phyloP scores from a whole-genome alignment of 306 rosid species.

The Crataegus laevigata region DNA sequence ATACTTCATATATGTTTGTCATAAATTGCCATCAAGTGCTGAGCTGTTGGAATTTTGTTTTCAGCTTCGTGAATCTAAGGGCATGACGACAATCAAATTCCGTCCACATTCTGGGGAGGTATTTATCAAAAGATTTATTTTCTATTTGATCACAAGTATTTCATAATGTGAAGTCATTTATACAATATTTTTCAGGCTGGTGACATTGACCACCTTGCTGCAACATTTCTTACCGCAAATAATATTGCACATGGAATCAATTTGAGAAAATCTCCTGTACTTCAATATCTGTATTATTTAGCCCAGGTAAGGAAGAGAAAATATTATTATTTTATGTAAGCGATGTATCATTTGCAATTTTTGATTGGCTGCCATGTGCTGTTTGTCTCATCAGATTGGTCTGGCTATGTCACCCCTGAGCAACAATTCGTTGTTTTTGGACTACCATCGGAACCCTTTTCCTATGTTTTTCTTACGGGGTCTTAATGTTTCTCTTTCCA shows the following conservation, averaged over 20 bases:
- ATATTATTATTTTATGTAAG: not conserved
- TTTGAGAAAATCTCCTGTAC: slow-evolving; percentile 92
- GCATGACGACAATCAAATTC: slow-evolving; percentile 90
- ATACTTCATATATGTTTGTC: not conserved
- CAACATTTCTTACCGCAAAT: slow-evolving; percentile 77
- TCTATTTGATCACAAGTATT: slow-evolving; percentile 1
- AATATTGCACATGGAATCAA: slow-evolving; percentile 95
- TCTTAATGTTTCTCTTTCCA: slow-evolving; percentile 91
- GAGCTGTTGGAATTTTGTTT: slow-evolving; percentile 21
- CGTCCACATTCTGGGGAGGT: slow-evolving; percentile 99
- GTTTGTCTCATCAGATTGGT: slow-evolving; percentile 55
- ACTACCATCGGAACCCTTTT: slow-evolving; percentile 93
- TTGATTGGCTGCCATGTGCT: not conserved
- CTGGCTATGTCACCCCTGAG: slow-evolving; percentile 98
- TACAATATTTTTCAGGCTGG: slow-evolving; percentile 62
- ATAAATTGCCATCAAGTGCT: slow-evolving; percentile 12
- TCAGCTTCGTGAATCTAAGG: slow-evolving; percentile 98
- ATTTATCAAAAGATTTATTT: slow-evolving; percentile 10
- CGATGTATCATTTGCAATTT: slow-evolving; percentile 11
- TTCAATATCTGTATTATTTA: slow-evolving; percentile 81
- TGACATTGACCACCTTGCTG: slow-evolving; percentile 97
- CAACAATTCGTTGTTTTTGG: slow-evolving; percentile 88
- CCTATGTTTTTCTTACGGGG: slow-evolving; percentile 91
- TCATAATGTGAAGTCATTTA: slow-evolving; percentile 11
- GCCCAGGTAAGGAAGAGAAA: slow-evolving; percentile 54